Conservation (phyloP, 2,329 filamentous ascomycete species). For the Pseudopyrenochaeta lycopersici region DNA sequence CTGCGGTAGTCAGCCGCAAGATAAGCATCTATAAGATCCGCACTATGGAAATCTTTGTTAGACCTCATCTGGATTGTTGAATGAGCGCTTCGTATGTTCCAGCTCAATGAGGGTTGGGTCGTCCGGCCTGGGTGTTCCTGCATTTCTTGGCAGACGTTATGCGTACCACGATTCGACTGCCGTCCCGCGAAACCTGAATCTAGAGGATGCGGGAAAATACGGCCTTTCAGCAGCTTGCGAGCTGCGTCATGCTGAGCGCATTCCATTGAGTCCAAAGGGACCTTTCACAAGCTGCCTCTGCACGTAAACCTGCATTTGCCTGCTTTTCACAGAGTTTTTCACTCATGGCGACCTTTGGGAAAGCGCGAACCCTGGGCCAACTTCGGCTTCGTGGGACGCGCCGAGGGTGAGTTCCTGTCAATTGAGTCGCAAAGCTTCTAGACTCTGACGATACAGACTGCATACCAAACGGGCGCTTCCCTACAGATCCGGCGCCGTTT, state of each 20-base stretch:
- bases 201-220: slow-evolving; percentile 22
- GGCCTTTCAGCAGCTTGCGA: slow-evolving; percentile 14
- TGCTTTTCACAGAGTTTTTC: background rate
- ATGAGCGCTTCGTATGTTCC: no score
- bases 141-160: slow-evolving; percentile 31
- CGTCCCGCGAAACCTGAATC: slow-evolving; percentile 31
- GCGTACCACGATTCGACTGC: slow-evolving; percentile 16
- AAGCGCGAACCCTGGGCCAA: slow-evolving; percentile 34
- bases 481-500: slow-evolving; percentile 15
- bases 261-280: slow-evolving; percentile 31
- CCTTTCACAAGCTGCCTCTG: slow-evolving; percentile 8
- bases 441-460: slow-evolving; percentile 21
- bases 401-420: slow-evolving; percentile 29
- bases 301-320: slow-evolving; percentile 4
- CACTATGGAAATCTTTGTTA: background rate
- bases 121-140: slow-evolving; percentile 19
- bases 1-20: background rate
- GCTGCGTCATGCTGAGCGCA: slow-evolving; percentile 40
- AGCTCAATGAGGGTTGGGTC: no score
- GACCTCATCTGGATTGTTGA: no score
- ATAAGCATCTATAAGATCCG: slow-evolving; percentile 3
- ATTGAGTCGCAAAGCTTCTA: background rate
- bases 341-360: slow-evolving; percentile 37
- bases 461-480: slow-evolving; percentile 25
- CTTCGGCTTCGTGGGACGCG: slow-evolving; percentile 39